These are phyloP conservation scores for Leucosporidium scottii DNA, from an alignment of 768 basidiomycete genomes.

Conservation along the genomic window DNA sequence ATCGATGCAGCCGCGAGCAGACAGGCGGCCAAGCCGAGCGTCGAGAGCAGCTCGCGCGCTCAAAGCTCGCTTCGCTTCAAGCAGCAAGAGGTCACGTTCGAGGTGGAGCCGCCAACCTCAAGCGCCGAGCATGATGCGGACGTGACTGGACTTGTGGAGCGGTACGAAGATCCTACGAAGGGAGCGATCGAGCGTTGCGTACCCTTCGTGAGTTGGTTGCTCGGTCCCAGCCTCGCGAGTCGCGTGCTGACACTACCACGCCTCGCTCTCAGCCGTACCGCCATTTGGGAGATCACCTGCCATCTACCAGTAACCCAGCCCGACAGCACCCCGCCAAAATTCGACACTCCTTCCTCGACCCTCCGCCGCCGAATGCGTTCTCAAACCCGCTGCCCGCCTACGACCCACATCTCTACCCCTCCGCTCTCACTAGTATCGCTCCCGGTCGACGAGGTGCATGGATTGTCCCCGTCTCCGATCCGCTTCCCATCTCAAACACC, in stretches of 20 bases:
- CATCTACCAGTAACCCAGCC: neutral
- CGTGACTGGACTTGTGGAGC: neutral
- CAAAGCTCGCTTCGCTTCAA: neutral
- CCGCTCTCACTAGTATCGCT: neutral
- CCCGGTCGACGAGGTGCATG: slow-evolving; percentile 19
- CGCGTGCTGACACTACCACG: neutral
- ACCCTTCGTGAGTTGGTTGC: neutral
- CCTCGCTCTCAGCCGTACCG: slow-evolving; percentile 5
- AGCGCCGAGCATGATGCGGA: neutral
- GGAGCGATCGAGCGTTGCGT: slow-evolving; percentile 20
- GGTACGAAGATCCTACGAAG: neutral
- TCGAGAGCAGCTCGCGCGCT: neutral
- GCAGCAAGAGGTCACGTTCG: neutral
- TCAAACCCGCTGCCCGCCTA: too few species aligned
- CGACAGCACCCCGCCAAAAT: neutral
- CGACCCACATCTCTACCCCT: neutral
- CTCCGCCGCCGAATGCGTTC: neutral
- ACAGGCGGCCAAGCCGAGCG: neutral
- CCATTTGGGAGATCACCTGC: neutral
- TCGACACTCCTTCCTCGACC: slow-evolving; percentile 16
- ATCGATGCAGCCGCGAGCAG: neutral
- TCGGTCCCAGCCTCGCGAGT: neutral
- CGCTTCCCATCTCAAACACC: neutral
- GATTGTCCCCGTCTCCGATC: slow-evolving; percentile 14
- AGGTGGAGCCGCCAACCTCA: slow-evolving; percentile 10